Evolutionary conservation across 1,139 yeast species (phyloP).

Genomic region (Diutina ranongensis): DNA sequence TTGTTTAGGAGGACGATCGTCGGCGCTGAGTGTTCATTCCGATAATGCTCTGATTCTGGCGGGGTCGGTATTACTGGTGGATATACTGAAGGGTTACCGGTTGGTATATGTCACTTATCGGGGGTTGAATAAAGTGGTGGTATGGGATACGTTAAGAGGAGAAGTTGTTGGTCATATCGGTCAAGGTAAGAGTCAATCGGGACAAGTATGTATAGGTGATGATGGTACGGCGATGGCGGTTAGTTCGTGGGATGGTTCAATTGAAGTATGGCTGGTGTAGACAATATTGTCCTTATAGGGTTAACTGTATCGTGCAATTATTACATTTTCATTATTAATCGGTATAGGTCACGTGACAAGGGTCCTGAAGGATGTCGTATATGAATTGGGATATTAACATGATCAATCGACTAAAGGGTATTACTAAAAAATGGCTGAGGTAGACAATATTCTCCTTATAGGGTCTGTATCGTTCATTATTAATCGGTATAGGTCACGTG

Average conservation of each 20-base stretch:
- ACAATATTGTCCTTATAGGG: no score
- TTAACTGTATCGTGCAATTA: not conserved
- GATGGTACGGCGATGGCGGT: not conserved
- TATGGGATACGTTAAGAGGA: constrained; percentile 3
- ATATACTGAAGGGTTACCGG: constrained; percentile 1
- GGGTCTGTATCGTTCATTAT: not conserved
- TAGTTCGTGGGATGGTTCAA: not conserved
- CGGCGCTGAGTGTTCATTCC: not conserved
- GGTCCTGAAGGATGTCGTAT: no score
- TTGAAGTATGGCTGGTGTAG: constrained; percentile 2
- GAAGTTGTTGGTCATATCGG: not conserved
- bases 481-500: no score
- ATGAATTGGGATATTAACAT: no score
- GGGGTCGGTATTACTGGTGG: constrained; percentile 5
- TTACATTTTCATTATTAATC: no score
- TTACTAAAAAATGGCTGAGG: no score
- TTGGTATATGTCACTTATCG: not conserved
- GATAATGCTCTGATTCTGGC: not conserved
- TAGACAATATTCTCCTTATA: not conserved
- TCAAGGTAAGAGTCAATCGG: not conserved
- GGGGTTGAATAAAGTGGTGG: not conserved
- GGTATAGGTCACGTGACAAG: no score
- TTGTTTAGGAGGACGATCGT: constrained; percentile 16
- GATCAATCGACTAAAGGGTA: no score
- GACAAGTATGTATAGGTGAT: not conserved